Evolutionary conservation across 2,329 filamentous ascomycete species (phyloP), one percentile per base, ranked within the genome.

Genomic region (Stylonectria norvegica): DNA sequence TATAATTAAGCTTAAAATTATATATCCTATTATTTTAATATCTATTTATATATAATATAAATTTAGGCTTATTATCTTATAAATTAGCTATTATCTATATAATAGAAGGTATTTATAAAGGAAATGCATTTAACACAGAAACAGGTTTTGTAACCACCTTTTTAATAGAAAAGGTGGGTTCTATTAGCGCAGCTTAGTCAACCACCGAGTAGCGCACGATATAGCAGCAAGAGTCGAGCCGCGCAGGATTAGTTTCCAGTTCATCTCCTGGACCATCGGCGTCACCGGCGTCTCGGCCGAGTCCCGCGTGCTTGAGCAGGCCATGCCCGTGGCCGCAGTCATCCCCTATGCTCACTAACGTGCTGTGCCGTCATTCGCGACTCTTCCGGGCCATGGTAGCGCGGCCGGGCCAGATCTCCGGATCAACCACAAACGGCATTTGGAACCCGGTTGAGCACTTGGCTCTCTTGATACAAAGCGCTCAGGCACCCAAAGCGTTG

Each of bases 401-500:
- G 0, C 67, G 76, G 0, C 60, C 69, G 0, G 77, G 72, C 0
- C 77, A 81, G 52, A 72, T 81, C 28, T 63, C 75, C 1, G 77
- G 77, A 0, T 72, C 68, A 0, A 66, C 50, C 3, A 61, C 40
- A 0, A 76, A 59, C 38, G 76, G 75, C 0, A 71, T 70, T 49
- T 81, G 76, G 77, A 80, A 79, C 46, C 58, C 67, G 0, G 61
- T 64, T 19, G 74, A 79, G 49, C 72, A 78, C 44, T 57, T 78
- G 10, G 50, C 62, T 0, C 74, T 75, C 44, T 40, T 79, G 16
- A 52, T 76, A 36, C 76, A 76, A 53, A 72, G 69, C 0, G 66
- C 69, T 0, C 71, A 78, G 46, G 68, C 67, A 1, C 44, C 78
- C 0, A 56, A 58, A 1, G 61, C 55, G 1, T 48, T 72, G 7